A percentile compares a stretch with the other conserved stretches of the same genome.
These are phyloP conservation scores for Rubroboletus pulcherrimus DNA, from an alignment of 768 basidiomycete species.

Conservation along the genomic window DNA sequence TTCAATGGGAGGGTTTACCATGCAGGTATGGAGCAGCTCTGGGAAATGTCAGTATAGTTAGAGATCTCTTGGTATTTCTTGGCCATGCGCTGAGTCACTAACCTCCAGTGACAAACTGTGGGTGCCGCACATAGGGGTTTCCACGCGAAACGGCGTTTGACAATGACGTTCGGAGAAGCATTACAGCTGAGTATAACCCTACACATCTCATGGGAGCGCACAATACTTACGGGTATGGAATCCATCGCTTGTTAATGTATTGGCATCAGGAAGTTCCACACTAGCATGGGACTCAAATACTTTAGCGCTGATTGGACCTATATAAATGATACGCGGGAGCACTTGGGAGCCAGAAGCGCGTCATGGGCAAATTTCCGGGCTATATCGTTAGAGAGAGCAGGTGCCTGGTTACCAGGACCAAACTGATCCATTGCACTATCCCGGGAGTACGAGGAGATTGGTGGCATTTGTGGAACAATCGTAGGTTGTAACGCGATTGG, in stretches of 20 bases:
- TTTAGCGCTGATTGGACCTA: slow-evolving; percentile 1
- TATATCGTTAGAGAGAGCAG: slow-evolving; percentile 3
- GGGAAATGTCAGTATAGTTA: slow-evolving; percentile 7
- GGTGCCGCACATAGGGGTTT: slow-evolving; percentile 4
- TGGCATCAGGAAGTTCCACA: not conserved
- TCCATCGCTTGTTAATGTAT: not conserved
- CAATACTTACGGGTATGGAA: not conserved
- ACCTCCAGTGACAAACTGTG: not conserved
- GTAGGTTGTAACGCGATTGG: not conserved
- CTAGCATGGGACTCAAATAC: not conserved
- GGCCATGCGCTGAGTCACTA: not conserved
- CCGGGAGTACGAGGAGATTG: not conserved
- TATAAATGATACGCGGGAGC: slow-evolving; percentile 2
- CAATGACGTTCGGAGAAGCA: not conserved
- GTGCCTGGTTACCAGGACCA: slow-evolving; percentile 6
- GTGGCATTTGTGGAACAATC: not conserved
- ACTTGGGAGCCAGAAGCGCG: not conserved
- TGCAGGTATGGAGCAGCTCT: not conserved
- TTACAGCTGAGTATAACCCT: slow-evolving; percentile 1
- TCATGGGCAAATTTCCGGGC: slow-evolving; percentile 8
- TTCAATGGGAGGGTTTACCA: not conserved
- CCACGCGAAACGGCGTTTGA: not conserved
- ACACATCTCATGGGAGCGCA: not conserved
- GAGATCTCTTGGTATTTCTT: not conserved
- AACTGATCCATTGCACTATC: slow-evolving; percentile 1